These are phyloP conservation scores for Abrus pulchellus DNA, from an alignment of 306 rosid genomes.

Conservation along the genomic window DNA sequence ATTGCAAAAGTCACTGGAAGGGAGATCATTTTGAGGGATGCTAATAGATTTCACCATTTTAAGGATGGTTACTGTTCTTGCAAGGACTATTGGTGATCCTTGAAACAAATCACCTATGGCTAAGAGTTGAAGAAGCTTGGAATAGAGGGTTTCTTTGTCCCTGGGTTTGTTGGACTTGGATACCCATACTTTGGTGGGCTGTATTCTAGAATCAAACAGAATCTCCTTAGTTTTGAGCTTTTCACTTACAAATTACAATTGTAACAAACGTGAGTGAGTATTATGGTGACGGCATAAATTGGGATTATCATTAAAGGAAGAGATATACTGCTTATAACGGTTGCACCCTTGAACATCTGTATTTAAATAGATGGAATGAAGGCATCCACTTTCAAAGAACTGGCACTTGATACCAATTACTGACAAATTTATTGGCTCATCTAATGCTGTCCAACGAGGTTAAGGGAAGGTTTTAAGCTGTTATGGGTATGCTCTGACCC, in stretches of 20 bases:
- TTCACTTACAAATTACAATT: neutral
- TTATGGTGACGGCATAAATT: conserved; percentile 1
- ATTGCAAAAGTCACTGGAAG: conserved; percentile 76
- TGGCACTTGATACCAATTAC: conserved; percentile 61
- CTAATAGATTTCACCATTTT: conserved; percentile 81
- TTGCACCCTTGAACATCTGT: conserved; percentile 62
- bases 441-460: conserved; percentile 72
- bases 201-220: conserved; percentile 71
- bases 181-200: conserved; percentile 65
- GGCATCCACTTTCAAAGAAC: conserved; percentile 63
- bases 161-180: conserved; percentile 64
- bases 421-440: conserved; percentile 54
- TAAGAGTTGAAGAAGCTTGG: conserved; percentile 35
- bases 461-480: conserved; percentile 66
- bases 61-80: conserved; percentile 78
- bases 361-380: conserved; percentile 68
- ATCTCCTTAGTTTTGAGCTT: conserved; percentile 53
- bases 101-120: conserved; percentile 21
- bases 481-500: neutral
- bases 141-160: conserved; percentile 62
- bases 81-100: conserved; percentile 73
- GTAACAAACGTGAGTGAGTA: conserved; percentile 31
- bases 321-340: conserved; percentile 27
- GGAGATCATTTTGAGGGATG: conserved; percentile 80
- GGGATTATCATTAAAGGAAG: conserved; percentile 15